Evolutionary conservation across 768 basidiomycete genomes (phyloP), one percentile per base, ranked within the genome.

Genomic region (Lyophyllum shimeji): DNA sequence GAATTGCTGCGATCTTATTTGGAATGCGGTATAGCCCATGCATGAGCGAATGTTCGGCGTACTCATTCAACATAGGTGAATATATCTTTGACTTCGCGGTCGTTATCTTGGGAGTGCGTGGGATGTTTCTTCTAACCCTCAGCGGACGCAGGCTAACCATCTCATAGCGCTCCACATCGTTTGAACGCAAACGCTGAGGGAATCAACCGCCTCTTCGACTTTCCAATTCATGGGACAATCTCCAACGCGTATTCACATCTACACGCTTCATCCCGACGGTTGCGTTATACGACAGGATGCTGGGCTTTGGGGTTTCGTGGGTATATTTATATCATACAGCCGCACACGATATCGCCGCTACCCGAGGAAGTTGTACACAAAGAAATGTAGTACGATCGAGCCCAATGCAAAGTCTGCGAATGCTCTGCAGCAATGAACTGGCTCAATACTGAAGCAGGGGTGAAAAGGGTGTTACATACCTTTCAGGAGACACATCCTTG

Each of bases 281-380:
- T 18, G 20, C 18, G 25, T 54, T 29, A 12, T 29, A 21, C 23
- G 43, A 18, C 3, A 50, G 27, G 17, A 49, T 7, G 31, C 24
- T 43, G 25, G 23, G 4, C 47, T 29, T 40, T 18, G 46, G 11
- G 40, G 39, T 24, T 21, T 23, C 27, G 46, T 43, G 47, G 33
- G 29, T 31, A 42, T 42, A 49, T 57, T n/a, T 62, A 60, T 59
- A 63, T 60, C 47, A 57, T 50, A 64, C 45, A 59, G 18, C 50
- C 20, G 20, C 52, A 47, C 47, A 29, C 29, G 7, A 17, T 17
- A 46, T 24, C 9, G 25, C 20, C 49, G 46, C 73, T 68, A 98
- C 70, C 96, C 97, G 13, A 99, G 81, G 82, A 97, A 98, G 75
- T 98, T 98, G 82, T 87, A 98, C 57, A 97, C 95, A 70, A 98